Conservation (phyloP, 2,329 filamentous ascomycete species). For the Hysterium pulicare region DNA sequence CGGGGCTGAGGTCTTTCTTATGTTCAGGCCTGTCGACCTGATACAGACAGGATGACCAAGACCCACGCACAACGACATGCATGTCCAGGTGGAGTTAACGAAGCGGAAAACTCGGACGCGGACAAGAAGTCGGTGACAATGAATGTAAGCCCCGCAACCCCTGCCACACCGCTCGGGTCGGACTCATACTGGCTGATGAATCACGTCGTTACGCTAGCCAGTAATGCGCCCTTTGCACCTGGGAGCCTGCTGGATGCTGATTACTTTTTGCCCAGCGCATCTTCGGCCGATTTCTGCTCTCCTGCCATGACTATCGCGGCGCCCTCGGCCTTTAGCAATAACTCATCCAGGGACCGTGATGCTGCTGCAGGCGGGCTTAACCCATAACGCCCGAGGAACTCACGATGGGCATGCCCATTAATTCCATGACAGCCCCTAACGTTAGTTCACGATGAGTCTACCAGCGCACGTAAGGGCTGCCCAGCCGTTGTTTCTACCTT, state of each 20-base stretch:
- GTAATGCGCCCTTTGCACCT: neutral
- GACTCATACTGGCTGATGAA: constrained; percentile 1
- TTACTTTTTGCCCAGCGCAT: neutral
- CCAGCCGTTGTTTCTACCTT: neutral
- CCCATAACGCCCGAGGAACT: no score
- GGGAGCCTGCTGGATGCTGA: neutral
- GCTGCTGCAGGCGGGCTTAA: neutral
- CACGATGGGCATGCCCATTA: no score
- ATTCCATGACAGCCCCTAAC: no score
- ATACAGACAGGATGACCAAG: constrained; percentile 3
- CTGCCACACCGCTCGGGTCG: neutral
- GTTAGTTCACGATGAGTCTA: no score
- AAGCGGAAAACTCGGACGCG: constrained; percentile 1
- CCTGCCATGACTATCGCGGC: no score
- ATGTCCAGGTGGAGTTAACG: neutral
- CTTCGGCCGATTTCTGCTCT: neutral
- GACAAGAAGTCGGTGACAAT: neutral
- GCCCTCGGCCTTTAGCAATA: no score
- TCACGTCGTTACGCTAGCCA: neutral
- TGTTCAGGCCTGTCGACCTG: constrained; percentile 1
- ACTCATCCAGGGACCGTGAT: neutral
- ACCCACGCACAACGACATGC: no score
- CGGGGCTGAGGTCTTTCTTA: neutral
- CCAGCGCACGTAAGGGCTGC: no score
- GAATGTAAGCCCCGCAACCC: neutral